These are phyloP conservation scores for Sideroxylon spinosum DNA, from an alignment of 179 eudicot species.

Conservation along the genomic window DNA sequence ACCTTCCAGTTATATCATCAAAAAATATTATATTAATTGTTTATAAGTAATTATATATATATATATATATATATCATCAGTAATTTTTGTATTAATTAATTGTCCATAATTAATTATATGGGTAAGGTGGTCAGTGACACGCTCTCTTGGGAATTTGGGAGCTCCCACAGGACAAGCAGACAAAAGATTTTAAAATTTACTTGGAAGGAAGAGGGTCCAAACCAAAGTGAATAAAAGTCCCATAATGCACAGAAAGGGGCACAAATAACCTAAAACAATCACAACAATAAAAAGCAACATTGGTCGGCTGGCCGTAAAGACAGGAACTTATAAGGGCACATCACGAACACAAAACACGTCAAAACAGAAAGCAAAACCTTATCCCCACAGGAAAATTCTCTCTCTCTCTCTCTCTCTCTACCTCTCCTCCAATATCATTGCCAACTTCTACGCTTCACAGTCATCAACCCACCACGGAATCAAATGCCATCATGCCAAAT, in stretches of 20 bases:
- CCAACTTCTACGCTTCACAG: conserved; percentile 41
- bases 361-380: conserved; percentile 6
- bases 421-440: conserved; percentile 28
- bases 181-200: too few species aligned
- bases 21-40: too few species aligned
- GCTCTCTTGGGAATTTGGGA: too few species aligned
- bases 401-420: too few species aligned
- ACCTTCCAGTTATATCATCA: too few species aligned
- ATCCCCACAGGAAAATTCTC: conserved; percentile 9
- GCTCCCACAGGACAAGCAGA: too few species aligned
- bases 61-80: too few species aligned
- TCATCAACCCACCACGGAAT: conserved; percentile 35
- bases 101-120: too few species aligned
- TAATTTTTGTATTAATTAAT: too few species aligned
- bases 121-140: too few species aligned
- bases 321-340: background rate
- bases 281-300: conserved; percentile 21
- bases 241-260: background rate
- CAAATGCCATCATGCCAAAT: conserved; percentile 39
- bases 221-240: background rate
- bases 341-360: background rate
- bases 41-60: too few species aligned
- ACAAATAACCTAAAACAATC: conserved; percentile 1
- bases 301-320: conserved; percentile 37
- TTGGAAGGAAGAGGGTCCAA: too few species aligned